Percentiles rank a stretch among this genome's conserved stretches.
phyloP scores from a whole-genome alignment of 2,329 filamentous ascomycete genomes.

The Colletotrichum acutatum region DNA sequence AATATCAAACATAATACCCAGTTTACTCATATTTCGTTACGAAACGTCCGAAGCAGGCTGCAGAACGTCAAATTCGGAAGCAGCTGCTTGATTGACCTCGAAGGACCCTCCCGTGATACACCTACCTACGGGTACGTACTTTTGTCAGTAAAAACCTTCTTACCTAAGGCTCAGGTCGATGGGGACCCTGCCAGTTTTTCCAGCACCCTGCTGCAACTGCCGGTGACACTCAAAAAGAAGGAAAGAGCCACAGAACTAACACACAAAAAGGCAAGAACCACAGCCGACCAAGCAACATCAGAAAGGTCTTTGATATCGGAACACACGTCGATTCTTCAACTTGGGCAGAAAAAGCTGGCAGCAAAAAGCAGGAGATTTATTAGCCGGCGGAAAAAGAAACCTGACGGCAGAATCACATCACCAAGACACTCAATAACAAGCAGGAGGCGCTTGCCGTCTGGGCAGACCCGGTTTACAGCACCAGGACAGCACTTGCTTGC shows the following conservation, averaged over 20 bases:
- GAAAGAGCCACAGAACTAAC: conserved; percentile 1
- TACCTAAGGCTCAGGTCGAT: background rate
- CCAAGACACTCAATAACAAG: conserved; percentile 25
- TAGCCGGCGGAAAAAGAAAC: conserved; percentile 26
- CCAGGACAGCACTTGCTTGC: background rate
- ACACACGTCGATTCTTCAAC: conserved; percentile 2
- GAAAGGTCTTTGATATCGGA: background rate
- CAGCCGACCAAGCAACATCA: background rate
- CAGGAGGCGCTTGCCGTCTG: conserved; percentile 19
- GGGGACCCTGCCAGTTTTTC: background rate
- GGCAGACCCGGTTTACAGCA: conserved; percentile 14
- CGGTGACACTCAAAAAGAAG: background rate
- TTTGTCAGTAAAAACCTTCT: background rate
- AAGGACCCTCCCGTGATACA: background rate
- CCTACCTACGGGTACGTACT: no score
- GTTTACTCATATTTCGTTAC: conserved; percentile 16
- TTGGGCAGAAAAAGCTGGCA: background rate
- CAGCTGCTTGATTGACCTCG: background rate
- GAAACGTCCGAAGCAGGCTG: conserved; percentile 9
- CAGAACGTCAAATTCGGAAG: background rate
- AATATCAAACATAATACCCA: conserved; percentile 25
- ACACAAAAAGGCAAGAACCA: background rate
- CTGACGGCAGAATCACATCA: conserved; percentile 20
- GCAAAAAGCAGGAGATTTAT: background rate
- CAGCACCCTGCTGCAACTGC: background rate